A percentile compares a stretch with the other conserved stretches of the same genome.
Evolutionary conservation across 2,329 filamentous ascomycete genomes (phyloP).

Genomic region (Diplocarpon rosae): DNA sequence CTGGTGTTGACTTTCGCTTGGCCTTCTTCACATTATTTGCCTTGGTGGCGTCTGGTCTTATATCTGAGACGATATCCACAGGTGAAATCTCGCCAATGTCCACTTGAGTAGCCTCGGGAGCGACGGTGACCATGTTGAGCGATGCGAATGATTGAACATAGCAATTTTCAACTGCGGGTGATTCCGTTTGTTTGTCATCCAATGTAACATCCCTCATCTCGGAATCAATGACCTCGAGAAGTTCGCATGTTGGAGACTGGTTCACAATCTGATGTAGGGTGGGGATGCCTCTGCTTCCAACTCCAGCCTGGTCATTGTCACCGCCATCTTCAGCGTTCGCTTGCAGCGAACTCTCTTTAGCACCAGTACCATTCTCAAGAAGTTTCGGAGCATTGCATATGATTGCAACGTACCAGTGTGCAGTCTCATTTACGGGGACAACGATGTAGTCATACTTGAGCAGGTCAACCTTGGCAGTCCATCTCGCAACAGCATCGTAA

Average conservation of each 20-base stretch:
- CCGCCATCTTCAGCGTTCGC: neutral
- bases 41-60: neutral
- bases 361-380: conserved; percentile 25
- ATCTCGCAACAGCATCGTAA: conserved; percentile 73
- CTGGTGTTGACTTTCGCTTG: conserved; percentile 21
- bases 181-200: neutral
- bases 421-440: conserved; percentile 78
- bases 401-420: conserved; percentile 91
- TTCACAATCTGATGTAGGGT: too few relatives aligned
- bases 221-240: neutral
- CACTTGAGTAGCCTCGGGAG: too few relatives aligned
- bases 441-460: conserved; percentile 82
- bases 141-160: neutral
- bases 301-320: neutral
- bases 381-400: conserved; percentile 78
- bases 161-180: neutral
- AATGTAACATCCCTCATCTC: neutral
- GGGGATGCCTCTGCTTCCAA: too few relatives aligned
- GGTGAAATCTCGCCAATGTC: neutral
- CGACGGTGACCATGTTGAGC: neutral
- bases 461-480: conserved; percentile 79
- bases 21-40: conserved; percentile 22
- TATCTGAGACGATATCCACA: conserved; percentile 8
- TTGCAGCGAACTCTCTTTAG: neutral
- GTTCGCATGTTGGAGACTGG: neutral